phyloP scores from a whole-genome alignment of 148 eudicot species.

The Tetragonia tetragonoides region DNA sequence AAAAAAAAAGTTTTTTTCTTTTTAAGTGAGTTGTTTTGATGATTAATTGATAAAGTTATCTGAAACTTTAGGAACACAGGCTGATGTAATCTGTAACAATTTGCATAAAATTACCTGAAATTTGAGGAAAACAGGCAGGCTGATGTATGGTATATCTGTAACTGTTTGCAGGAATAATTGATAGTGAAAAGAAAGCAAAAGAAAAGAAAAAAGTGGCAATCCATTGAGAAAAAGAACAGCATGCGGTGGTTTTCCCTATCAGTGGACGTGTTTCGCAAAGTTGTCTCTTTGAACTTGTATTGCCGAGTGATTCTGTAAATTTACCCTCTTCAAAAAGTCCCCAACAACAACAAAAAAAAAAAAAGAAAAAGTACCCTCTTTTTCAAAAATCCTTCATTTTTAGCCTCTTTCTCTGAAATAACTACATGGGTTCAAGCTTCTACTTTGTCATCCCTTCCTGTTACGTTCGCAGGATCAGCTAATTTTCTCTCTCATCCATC shows the following conservation, averaged over 20 bases:
- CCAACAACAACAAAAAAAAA: neutral
- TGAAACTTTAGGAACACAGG: too few species aligned
- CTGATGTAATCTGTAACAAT: too few species aligned
- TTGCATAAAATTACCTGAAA: too few species aligned
- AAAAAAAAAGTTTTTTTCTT: too few species aligned
- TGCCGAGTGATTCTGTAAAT: slow-evolving; percentile 86
- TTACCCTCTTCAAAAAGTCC: neutral
- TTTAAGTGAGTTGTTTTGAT: too few species aligned
- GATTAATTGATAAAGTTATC: too few species aligned
- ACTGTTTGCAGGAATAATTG: slow-evolving; percentile 30
- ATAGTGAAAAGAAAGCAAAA: neutral
- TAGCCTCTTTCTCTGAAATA: neutral
- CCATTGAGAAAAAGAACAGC: slow-evolving; percentile 31
- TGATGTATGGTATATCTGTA: too few species aligned
- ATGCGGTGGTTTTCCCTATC: slow-evolving; percentile 86
- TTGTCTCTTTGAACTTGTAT: slow-evolving; percentile 62
- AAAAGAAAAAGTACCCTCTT: neutral
- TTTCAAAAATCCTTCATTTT: neutral
- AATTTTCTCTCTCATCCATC: slow-evolving; percentile 23
- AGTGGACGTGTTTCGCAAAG: slow-evolving; percentile 74
- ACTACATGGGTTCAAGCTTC: slow-evolving; percentile 72
- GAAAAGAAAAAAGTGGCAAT: slow-evolving; percentile 28
- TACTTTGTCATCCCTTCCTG: slow-evolving; percentile 65
- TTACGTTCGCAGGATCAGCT: slow-evolving; percentile 80
- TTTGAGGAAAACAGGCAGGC: too few species aligned